Base-by-base conservation (phyloP, 2,329 filamentous ascomycete genomes). In the Aspergillus hortae region DNA sequence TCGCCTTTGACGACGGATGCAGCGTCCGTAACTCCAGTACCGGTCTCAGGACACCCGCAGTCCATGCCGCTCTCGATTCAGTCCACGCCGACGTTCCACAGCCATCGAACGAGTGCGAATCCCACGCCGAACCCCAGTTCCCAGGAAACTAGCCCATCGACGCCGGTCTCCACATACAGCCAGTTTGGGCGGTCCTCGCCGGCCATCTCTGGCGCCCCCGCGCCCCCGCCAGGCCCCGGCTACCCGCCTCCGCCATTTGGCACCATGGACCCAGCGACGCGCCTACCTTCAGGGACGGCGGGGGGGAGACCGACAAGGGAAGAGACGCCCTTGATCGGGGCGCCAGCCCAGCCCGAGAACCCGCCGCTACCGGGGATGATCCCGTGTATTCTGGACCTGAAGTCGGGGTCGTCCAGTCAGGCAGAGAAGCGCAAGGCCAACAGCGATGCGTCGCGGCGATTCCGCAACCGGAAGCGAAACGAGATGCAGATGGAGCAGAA, bases 341-440 rank as follows among this genome's bases (percentile, higher is more conserved):
- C 52, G 11, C 51, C 51, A 25, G 43, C 59, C 25, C 53, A 59
- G 9, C 19, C 57, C 6, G 53, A 53, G 9, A 55, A 44, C 12
- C 45, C 56, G 4, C 53, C 57, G 12, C 49, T 54, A 6, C 51
- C 58, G 14, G 64, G 62, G 21, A 64, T 71, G 59, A 73, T 74
- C 46, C 70, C 68, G 4, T 67, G 71, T 15, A 61, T 68, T 6
- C 47, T 74, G 44, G 72, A 75, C 47, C 51, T 69, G 35, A 73
- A 74, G 43, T 73, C 72, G 2, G 72, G 71, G 5, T 74, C 72
- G 1, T 64, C 65, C 21, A 72, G 64, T 44, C 71, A 74, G 51
- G 69, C 70, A 1, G 70, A 73, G 53, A 74, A 74, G 54, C 66
- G 72, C 7, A 70, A 69, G 54, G 72, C 72, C 3, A 75, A 75